A percentile compares a stretch with the other conserved stretches of the same genome.
Conservation (phyloP, 177 flowering plant genomes). For the Vitis hybrid region DNA sequence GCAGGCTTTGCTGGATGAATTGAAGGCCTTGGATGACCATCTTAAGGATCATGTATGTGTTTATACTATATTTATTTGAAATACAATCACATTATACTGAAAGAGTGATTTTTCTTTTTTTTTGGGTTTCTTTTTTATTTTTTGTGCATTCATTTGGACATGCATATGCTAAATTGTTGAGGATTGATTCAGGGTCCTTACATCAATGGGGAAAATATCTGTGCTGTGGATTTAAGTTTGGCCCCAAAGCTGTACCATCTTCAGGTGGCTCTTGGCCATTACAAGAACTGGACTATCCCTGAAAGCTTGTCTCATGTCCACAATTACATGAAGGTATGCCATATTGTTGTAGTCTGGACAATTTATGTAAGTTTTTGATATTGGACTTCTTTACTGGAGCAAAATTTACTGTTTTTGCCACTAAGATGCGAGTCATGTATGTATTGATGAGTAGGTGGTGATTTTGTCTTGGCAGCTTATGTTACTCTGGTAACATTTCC, state of each 20-base stretch:
- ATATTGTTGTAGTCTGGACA: not conserved
- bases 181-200: conserved; percentile 63
- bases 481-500: too few species aligned
- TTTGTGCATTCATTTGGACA: not conserved
- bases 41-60: conserved; percentile 71
- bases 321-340: conserved; percentile 56
- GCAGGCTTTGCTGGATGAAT: conserved; percentile 72
- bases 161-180: not conserved
- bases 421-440: too few species aligned
- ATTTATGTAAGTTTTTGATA: not conserved
- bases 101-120: not conserved
- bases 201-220: conserved; percentile 69
- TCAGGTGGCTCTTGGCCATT: conserved; percentile 72
- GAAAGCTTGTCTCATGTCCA: conserved; percentile 47
- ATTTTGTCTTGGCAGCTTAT: too few species aligned
- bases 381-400: too few species aligned
- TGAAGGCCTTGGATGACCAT: conserved; percentile 84
- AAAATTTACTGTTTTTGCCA: too few species aligned
- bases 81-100: not conserved
- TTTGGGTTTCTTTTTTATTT: not conserved
- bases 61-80: not conserved
- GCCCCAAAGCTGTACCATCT: conserved; percentile 95
- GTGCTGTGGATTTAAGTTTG: conserved; percentile 78
- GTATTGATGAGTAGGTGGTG: too few species aligned
- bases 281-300: conserved; percentile 78